Conservation (phyloP, 805 yeast genomes). For the Candida caryicola region DNA sequence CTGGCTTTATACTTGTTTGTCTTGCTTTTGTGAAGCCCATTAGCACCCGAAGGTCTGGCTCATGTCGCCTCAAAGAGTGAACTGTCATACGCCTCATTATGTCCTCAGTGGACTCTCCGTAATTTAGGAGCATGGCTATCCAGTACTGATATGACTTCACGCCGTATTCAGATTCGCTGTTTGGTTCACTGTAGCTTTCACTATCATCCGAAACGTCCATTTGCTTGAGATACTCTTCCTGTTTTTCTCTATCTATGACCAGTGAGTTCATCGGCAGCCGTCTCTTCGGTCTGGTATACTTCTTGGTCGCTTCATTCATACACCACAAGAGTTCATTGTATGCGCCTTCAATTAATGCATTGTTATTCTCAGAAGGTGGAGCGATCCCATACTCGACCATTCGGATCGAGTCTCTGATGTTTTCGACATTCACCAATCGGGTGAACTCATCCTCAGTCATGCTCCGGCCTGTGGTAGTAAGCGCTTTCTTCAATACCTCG, state of each 20-base stretch:
- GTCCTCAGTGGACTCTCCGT: background rate
- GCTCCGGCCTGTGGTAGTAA: slow-evolving; percentile 36
- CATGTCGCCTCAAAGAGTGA: background rate
- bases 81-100: background rate
- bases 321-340: background rate
- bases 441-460: slow-evolving; percentile 13
- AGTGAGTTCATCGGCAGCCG: slow-evolving; percentile 15
- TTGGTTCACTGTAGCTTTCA: slow-evolving; percentile 16
- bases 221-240: slow-evolving; percentile 18
- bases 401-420: background rate
- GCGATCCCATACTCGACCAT: background rate
- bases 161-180: slow-evolving; percentile 3
- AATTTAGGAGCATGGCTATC: background rate
- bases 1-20: background rate
- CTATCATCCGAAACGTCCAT: slow-evolving; percentile 31
- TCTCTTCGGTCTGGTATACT: background rate
- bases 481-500: slow-evolving; percentile 55
- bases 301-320: background rate
- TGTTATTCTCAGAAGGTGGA: background rate
- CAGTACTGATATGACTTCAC: slow-evolving; percentile 1
- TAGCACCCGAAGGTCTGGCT: background rate
- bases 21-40: background rate
- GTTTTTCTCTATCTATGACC: slow-evolving; percentile 8
- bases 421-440: slow-evolving; percentile 14
- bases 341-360: background rate